Conservation (phyloP, 306 rosid genomes). For the Geum urbanum region DNA sequence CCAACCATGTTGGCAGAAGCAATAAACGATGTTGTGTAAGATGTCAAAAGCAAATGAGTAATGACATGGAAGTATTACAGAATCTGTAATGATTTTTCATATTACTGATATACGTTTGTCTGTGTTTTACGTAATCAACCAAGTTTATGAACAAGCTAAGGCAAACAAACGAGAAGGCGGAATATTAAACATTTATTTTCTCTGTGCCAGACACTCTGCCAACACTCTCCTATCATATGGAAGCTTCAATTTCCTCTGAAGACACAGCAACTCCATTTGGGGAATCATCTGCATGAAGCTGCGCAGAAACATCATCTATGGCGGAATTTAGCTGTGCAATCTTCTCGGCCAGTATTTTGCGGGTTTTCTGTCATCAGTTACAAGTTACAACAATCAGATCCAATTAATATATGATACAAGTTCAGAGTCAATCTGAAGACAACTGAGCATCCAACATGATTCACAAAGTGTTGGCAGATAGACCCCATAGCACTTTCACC, state of each 20-base stretch:
- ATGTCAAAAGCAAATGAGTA: background rate
- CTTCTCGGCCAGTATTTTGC: conserved; percentile 47
- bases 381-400: background rate
- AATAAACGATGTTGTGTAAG: too few species aligned
- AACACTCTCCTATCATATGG: conserved; percentile 17
- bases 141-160: conserved; percentile 1
- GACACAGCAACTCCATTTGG: conserved; percentile 23
- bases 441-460: background rate
- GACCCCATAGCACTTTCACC: conserved; percentile 10
- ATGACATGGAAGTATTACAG: background rate
- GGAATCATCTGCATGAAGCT: conserved; percentile 30
- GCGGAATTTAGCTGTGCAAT: conserved; percentile 54
- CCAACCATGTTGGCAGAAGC: too few species aligned
- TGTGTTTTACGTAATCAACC: background rate
- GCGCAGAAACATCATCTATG: conserved; percentile 48
- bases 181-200: conserved; percentile 10
- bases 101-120: background rate
- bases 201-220: background rate
- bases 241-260: conserved; percentile 45
- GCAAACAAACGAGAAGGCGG: background rate
- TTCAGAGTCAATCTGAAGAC: background rate
- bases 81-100: background rate
- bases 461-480: background rate
- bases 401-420: background rate
- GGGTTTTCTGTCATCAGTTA: conserved; percentile 38